Conservation (phyloP, 495 filamentous ascomycete genomes). For the Sabuloglossum arenarium region DNA sequence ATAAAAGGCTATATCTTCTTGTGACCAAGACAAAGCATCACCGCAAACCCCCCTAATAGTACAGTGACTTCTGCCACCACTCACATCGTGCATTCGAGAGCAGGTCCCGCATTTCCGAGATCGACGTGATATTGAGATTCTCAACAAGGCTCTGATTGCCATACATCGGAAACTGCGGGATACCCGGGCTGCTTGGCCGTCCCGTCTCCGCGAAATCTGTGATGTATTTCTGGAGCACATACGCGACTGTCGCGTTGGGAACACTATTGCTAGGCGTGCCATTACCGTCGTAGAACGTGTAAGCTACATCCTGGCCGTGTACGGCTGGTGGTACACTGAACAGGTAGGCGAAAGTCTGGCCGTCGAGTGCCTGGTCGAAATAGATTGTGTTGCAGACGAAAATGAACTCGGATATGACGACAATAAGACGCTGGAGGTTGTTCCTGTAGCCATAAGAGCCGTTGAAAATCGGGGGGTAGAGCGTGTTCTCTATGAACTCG, state of each 20-base stretch:
- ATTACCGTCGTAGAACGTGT: slow-evolving; percentile 31
- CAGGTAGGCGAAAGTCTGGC: slow-evolving; percentile 33
- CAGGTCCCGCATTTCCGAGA: slow-evolving; percentile 22
- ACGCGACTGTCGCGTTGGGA: slow-evolving; percentile 24
- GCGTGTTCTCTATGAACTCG: slow-evolving; percentile 24
- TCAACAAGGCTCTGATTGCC: slow-evolving; percentile 20
- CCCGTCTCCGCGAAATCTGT: slow-evolving; percentile 32
- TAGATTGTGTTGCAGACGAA: slow-evolving; percentile 43
- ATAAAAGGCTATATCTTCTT: too few species aligned
- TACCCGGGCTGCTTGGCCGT: slow-evolving; percentile 19
- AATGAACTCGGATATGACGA: slow-evolving; percentile 26
- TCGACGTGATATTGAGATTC: slow-evolving; percentile 21
- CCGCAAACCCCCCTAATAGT: too few species aligned
- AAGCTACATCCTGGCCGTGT: slow-evolving; percentile 36
- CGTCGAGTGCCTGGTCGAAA: slow-evolving; percentile 36
- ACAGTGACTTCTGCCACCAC: slow-evolving; percentile 26
- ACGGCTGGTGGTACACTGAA: slow-evolving; percentile 36
- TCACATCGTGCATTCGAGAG: slow-evolving; percentile 24
- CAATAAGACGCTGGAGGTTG: slow-evolving; percentile 26
- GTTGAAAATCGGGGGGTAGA: slow-evolving; percentile 26
- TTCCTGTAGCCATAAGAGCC: slow-evolving; percentile 25
- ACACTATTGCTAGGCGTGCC: slow-evolving; percentile 15
- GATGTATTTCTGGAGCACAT: slow-evolving; percentile 37
- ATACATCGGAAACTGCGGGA: slow-evolving; percentile 22
- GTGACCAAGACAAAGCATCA: too few species aligned